Percentiles rank a stretch among this genome's conserved stretches.
Evolutionary conservation across 257 asterid species (phyloP).

Genomic region (Ajuga chamaepitys): DNA sequence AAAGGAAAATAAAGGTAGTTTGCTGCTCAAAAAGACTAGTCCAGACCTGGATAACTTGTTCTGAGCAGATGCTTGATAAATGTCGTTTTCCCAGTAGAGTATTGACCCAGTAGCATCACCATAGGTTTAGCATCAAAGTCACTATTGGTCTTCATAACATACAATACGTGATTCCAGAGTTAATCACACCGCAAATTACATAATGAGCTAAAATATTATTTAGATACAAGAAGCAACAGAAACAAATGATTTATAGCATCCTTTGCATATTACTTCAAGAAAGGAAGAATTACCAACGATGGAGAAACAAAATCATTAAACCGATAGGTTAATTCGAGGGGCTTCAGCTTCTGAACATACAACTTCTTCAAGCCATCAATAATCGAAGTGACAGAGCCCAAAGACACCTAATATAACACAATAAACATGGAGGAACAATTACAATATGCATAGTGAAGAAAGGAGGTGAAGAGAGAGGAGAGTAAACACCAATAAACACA

Average conservation of each 20-base stretch:
- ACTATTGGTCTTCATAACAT: slow-evolving; percentile 53
- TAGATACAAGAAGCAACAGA: background rate
- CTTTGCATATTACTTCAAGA: background rate
- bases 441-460: background rate
- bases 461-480: slow-evolving; percentile 1
- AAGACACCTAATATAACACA: slow-evolving; percentile 53
- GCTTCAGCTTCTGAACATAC: slow-evolving; percentile 84
- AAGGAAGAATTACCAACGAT: slow-evolving; percentile 46
- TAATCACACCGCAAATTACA: slow-evolving; percentile 4
- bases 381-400: slow-evolving; percentile 79
- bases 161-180: slow-evolving; percentile 19
- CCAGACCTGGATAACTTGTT: slow-evolving; percentile 75
- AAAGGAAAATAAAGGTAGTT: background rate
- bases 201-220: slow-evolving; percentile 1
- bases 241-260: background rate
- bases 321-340: slow-evolving; percentile 67
- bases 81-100: slow-evolving; percentile 96
- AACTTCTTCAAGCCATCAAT: slow-evolving; percentile 89
- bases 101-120: slow-evolving; percentile 99
- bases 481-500: background rate
- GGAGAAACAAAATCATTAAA: slow-evolving; percentile 94
- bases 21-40: slow-evolving; percentile 2
- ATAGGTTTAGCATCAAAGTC: slow-evolving; percentile 98
- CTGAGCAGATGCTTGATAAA: slow-evolving; percentile 91
- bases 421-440: slow-evolving; percentile 6